Evolutionary conservation across 305 asterid genomes (phyloP).

Genomic region (Fraxinus dipetala): DNA sequence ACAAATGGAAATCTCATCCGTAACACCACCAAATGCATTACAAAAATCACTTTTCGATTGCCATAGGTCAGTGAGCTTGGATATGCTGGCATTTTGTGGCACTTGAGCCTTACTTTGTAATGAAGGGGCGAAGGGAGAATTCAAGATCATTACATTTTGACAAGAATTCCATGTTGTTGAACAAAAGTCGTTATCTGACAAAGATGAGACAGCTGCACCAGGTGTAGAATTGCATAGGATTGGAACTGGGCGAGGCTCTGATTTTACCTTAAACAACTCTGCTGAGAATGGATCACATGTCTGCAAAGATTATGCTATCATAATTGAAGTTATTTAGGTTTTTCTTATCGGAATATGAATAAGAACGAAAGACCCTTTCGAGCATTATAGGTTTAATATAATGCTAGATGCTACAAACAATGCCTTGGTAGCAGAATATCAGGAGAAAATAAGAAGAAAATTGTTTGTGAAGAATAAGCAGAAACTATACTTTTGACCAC

Average conservation of each 20-base stretch:
- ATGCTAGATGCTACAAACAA: background rate
- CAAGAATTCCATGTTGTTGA: conserved; percentile 76
- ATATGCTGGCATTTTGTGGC: conserved; percentile 43
- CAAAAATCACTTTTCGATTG: conserved; percentile 71
- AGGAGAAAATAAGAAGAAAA: background rate
- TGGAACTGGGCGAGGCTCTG: conserved; percentile 60
- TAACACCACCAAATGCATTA: conserved; percentile 58
- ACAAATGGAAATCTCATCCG: conserved; percentile 49
- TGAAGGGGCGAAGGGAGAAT: conserved; percentile 85
- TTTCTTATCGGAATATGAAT: background rate
- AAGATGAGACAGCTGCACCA: conserved; percentile 36
- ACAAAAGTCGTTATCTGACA: conserved; percentile 52
- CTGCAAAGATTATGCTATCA: conserved; percentile 35
- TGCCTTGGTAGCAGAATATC: background rate
- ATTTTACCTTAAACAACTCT: conserved; percentile 46
- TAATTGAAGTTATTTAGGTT: background rate
- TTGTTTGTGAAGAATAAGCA: background rate
- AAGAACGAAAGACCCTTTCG: background rate
- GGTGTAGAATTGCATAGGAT: conserved; percentile 64
- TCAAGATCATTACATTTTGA: conserved; percentile 40
- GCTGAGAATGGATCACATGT: conserved; percentile 86
- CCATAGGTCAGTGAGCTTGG: conserved; percentile 77
- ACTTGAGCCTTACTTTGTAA: conserved; percentile 51
- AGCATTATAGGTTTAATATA: background rate
- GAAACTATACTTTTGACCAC: background rate